Evolutionary conservation across 2,329 filamentous ascomycete genomes (phyloP), one percentile per base, ranked within the genome.

Genomic region (Penicillium occitanis): DNA sequence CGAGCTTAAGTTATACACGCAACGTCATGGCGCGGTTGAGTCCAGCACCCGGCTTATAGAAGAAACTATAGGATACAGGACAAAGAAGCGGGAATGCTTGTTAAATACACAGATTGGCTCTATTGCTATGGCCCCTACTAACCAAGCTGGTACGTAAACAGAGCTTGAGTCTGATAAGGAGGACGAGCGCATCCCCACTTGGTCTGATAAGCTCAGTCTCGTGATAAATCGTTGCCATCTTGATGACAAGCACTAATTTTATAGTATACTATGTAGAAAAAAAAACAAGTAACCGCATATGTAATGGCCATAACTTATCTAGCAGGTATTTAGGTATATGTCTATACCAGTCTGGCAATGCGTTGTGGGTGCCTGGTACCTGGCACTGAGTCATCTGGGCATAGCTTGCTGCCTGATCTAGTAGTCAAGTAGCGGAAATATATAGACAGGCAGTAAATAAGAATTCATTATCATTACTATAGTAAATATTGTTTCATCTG

Each of bases 111-210:
- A 35, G n/a, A 30, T 6, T 53, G 17, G 46, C n/a, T 22, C n/a
- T 25, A 46, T 46, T 46, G 17, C 42, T 19, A 46, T 46, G 17
- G 17, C 42, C 42, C 42, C 17, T 46, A n/a, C n/a, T 46, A 44
- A 8, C 5, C n/a, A 17, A 37, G n/a, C n/a, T 37, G 33, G 30
- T 57, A 37, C 53, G n/a, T 22, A 37, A 33, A 35, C 17, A 57
- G 35, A 57, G 22, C 22, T 46, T 33, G 57, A 17, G 33, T 14
- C 37, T 60, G 57, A 60, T 60, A 60, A 60, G 57, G 17, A 46
- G 57, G 37, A 14, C 17, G 57, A 60, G 14, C 40, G 22, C 8
- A 60, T 60, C 57, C 57, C 57, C 57, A 60, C 57, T 60, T 40
- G 10, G 57, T 25, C 33, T 46, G 57, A 60, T 60, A 60, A 60